A percentile compares a stretch with the other conserved stretches of the same genome.
These are phyloP conservation scores for Phytophthora pinifolia DNA, from an alignment of 352 stramenopile genomes.

Conservation along the genomic window DNA sequence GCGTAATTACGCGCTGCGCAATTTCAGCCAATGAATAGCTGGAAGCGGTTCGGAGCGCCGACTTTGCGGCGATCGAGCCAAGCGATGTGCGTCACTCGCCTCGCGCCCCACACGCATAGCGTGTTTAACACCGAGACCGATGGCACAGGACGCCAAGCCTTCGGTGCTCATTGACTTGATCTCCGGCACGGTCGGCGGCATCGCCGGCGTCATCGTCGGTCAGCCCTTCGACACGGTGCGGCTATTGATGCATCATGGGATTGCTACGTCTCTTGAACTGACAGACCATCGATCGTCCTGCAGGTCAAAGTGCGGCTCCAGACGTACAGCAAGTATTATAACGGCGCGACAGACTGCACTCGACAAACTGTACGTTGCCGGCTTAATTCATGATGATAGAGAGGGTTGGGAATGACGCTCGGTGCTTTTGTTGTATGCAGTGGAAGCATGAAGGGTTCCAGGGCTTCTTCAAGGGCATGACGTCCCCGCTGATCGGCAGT, in stretches of 20 bases:
- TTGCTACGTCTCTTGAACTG: background rate
- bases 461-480: conserved; percentile 87
- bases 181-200: conserved; percentile 50
- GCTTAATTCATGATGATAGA: background rate
- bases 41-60: background rate
- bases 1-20: conserved; percentile 19
- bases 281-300: conserved; percentile 10
- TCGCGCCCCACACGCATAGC: background rate
- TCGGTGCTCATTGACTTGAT: conserved; percentile 47
- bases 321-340: conserved; percentile 58
- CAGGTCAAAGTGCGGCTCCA: conserved; percentile 68
- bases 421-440: conserved; percentile 12
- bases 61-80: background rate
- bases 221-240: conserved; percentile 64
- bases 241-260: background rate
- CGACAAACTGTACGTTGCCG: conserved; percentile 37
- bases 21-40: conserved; percentile 12
- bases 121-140: conserved; percentile 11
- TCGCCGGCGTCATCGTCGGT: conserved; percentile 53
- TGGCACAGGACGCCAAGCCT: conserved; percentile 34
- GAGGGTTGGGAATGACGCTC: conserved; percentile 2
- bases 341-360: conserved; percentile 48
- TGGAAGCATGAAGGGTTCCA: conserved; percentile 66
- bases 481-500: conserved; percentile 78
- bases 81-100: conserved; percentile 10